Evolutionary conservation across 2,329 filamentous ascomycete genomes (phyloP).

Genomic region (Colletotrichum noveboracense): DNA sequence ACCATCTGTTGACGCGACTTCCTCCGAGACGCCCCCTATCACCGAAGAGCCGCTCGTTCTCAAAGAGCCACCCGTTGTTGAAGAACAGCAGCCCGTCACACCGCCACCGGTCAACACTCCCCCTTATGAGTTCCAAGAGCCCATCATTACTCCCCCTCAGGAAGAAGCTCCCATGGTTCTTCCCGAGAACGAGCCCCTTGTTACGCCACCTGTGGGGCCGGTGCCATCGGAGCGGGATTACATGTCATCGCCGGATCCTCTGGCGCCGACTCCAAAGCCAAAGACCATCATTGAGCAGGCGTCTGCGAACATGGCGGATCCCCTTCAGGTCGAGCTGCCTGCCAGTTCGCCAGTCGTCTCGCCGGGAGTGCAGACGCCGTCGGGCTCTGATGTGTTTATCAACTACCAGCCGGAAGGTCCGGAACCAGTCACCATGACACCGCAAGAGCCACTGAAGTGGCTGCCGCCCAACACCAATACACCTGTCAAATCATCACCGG

Average conservation of each 20-base stretch:
- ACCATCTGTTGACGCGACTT: neutral
- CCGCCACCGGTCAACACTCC: neutral
- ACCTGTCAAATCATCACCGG: constrained; percentile 21
- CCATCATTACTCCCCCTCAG: constrained; percentile 1
- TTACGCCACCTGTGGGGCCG: neutral
- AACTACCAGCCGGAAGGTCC: constrained; percentile 63
- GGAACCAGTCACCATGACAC: constrained; percentile 38
- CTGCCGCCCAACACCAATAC: constrained; percentile 52
- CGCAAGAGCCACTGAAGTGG: constrained; percentile 53
- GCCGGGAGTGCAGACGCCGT: constrained; percentile 20
- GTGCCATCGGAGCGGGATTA: neutral
- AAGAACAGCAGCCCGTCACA: neutral
- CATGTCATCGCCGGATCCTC: neutral
- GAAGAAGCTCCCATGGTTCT: neutral
- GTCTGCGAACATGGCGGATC: constrained; percentile 19
- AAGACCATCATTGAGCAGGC: constrained; percentile 2
- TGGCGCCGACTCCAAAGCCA: neutral
- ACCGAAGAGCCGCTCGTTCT: constrained; percentile 15
- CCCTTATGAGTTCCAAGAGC: neutral
- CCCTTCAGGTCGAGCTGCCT: constrained; percentile 26
- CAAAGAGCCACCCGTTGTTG: constrained; percentile 6
- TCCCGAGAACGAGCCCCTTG: neutral
- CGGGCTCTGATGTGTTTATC: constrained; percentile 50
- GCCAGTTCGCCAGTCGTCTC: constrained; percentile 35
- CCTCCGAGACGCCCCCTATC: constrained; percentile 13